phyloP scores from a whole-genome alignment of 129 eudicot genomes.

The Cynara cardunculus region DNA sequence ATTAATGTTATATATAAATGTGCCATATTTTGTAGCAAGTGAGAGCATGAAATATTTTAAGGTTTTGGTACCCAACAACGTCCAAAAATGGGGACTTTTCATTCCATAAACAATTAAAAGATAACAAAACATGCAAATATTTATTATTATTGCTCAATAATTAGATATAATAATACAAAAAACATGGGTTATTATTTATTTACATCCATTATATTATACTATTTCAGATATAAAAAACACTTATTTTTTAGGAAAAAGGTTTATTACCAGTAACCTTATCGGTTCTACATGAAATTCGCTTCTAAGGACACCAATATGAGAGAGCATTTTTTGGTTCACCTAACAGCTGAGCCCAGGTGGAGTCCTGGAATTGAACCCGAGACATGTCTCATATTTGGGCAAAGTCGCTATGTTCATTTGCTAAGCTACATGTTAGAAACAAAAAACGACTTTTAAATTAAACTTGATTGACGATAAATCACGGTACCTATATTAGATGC shows the following conservation, averaged over 20 bases:
- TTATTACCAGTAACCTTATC: no score
- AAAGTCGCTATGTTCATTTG: no score
- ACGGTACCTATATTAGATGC: neutral
- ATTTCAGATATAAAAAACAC: neutral
- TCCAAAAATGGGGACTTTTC: slow-evolving; percentile 15
- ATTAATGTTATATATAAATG: slow-evolving; percentile 1
- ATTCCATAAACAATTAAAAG: slow-evolving; percentile 7
- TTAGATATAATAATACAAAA: neutral
- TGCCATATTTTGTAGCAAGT: slow-evolving; percentile 26
- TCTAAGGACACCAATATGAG: no score
- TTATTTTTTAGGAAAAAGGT: no score
- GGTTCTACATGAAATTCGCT: no score
- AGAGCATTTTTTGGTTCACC: no score
- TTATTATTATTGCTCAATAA: neutral
- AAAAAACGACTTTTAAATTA: no score
- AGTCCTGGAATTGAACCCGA: no score
- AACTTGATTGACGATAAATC: neutral
- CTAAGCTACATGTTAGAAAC: no score
- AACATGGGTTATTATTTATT: slow-evolving; percentile 5
- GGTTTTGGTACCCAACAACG: slow-evolving; percentile 20
- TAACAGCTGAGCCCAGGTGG: no score
- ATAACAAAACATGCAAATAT: slow-evolving; percentile 19
- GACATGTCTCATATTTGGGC: no score
- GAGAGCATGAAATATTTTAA: slow-evolving; percentile 4
- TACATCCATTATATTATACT: neutral